Evolutionary conservation across 2,329 filamentous ascomycete genomes (phyloP), one percentile per base, ranked within the genome.

Genomic region (Fusarium incarnatum): DNA sequence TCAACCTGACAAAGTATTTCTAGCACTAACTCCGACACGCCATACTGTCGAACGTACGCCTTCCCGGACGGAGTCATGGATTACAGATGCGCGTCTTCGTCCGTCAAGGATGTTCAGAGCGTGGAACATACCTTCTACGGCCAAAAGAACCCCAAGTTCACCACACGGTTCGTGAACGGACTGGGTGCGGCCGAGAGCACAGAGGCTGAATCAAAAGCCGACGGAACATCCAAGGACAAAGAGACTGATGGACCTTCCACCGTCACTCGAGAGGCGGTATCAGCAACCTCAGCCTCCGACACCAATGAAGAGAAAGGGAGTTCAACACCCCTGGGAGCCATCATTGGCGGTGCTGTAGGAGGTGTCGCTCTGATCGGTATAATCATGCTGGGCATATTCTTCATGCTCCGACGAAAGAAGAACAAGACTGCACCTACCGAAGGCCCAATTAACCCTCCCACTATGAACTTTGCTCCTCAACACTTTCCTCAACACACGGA

Each of bases 1-100:
- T n/a, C n/a, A n/a, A n/a, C n/a, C n/a, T n/a, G n/a, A n/a, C n/a
- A n/a, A n/a, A n/a, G n/a, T n/a, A n/a, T n/a, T n/a, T 15, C 2
- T 16, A 61, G 59, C 20, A 61, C 59, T 2, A 1, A 60, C 1
- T 25, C 28, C 4, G 37, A 61, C 0, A 15, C 4, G 2, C 59
- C 59, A 8, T 53, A 37, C 1, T 61, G 59, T 1, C 59, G 59
- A n/a, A 61, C 59, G 1, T 61, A 61, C n/a, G 6, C 4, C 8
- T 61, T 20, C 11, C 56, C 56, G 8, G n/a, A 59, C 2, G 59
- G 56, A 1, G 4, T 61, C 2, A 1, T 0, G 20, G 56, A 60
- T 10, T 61, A 28, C 1, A 40, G 59, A 18, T 61, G 59, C 1
- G 59, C 56, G 3, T 61, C 59, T 4, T 25, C 59, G 3, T 4